Evolutionary conservation across 116 monocot genomes (phyloP).

Genomic region (Zostera marina): DNA sequence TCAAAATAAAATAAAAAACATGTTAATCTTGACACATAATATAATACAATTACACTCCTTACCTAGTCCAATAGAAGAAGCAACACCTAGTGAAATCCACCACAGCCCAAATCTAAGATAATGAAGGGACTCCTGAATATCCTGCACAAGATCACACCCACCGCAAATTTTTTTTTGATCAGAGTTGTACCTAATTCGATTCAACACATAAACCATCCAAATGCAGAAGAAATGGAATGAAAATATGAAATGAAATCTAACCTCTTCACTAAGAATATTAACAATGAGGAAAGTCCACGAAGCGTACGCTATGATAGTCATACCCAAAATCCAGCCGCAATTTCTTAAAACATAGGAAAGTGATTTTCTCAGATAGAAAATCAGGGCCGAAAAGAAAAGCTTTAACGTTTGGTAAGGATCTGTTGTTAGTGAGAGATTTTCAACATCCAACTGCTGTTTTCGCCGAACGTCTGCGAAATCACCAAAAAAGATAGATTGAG

Average conservation of each 20-base stretch:
- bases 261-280: not conserved
- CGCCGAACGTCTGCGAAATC: constrained; percentile 27
- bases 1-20: too few species aligned
- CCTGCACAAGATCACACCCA: not conserved
- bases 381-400: constrained; percentile 28
- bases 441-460: constrained; percentile 33
- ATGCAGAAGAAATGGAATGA: not conserved
- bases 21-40: too few species aligned
- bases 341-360: constrained; percentile 23
- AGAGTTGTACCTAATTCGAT: too few species aligned
- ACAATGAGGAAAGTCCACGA: constrained; percentile 15
- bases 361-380: constrained; percentile 26
- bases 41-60: too few species aligned
- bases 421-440: constrained; percentile 36
- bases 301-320: constrained; percentile 11
- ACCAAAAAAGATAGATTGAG: not conserved
- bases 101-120: constrained; percentile 44
- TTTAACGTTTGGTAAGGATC: constrained; percentile 39
- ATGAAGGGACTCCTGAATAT: constrained; percentile 28
- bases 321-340: constrained; percentile 26
- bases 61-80: constrained; percentile 72
- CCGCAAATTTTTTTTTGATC: not conserved
- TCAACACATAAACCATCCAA: too few species aligned
- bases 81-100: constrained; percentile 60
- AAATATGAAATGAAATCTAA: not conserved